Percentiles rank a stretch among this genome's conserved stretches.
These are phyloP conservation scores for Dryadomyces quercivorus DNA, from an alignment of 2,329 filamentous ascomycete genomes.

Conservation along the genomic window DNA sequence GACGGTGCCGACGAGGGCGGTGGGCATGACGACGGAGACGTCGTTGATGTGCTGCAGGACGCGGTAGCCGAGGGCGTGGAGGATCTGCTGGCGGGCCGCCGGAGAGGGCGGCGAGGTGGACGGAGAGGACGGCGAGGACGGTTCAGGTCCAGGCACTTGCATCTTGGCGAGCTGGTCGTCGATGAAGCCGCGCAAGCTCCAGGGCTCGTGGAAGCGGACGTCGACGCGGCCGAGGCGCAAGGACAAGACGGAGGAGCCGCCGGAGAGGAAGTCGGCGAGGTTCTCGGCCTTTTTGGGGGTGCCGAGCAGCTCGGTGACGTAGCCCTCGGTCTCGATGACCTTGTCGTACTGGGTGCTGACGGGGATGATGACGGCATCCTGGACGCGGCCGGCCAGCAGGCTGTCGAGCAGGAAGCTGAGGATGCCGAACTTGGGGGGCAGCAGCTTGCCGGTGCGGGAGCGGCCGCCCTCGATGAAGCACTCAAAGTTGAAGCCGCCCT, in stretches of 20 bases:
- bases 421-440: slow-evolving; percentile 93
- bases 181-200: slow-evolving; percentile 78
- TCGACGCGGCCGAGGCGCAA: slow-evolving; percentile 85
- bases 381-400: slow-evolving; percentile 71
- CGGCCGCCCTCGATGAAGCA: slow-evolving; percentile 96
- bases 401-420: slow-evolving; percentile 85
- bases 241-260: slow-evolving; percentile 74
- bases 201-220: slow-evolving; percentile 91
- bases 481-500: slow-evolving; percentile 87
- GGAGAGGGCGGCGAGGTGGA: not conserved
- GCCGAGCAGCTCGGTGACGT: slow-evolving; percentile 86
- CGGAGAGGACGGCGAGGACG: not conserved
- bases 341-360: slow-evolving; percentile 98
- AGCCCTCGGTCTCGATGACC: slow-evolving; percentile 94
- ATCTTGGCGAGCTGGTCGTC: slow-evolving; percentile 55
- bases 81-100: slow-evolving; percentile 54
- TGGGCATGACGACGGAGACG: slow-evolving; percentile 96
- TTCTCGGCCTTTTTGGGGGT: slow-evolving; percentile 96
- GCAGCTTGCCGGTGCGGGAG: slow-evolving; percentile 82
- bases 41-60: slow-evolving; percentile 90
- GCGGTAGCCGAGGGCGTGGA: slow-evolving; percentile 82
- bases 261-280: slow-evolving; percentile 74
- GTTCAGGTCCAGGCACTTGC: no score
- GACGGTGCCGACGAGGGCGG: slow-evolving; percentile 87
- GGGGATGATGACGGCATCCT: slow-evolving; percentile 87